Evolutionary conservation across 2,329 filamentous ascomycete species (phyloP), one percentile per base, ranked within the genome.

Genomic region (Fusarium nanum): DNA sequence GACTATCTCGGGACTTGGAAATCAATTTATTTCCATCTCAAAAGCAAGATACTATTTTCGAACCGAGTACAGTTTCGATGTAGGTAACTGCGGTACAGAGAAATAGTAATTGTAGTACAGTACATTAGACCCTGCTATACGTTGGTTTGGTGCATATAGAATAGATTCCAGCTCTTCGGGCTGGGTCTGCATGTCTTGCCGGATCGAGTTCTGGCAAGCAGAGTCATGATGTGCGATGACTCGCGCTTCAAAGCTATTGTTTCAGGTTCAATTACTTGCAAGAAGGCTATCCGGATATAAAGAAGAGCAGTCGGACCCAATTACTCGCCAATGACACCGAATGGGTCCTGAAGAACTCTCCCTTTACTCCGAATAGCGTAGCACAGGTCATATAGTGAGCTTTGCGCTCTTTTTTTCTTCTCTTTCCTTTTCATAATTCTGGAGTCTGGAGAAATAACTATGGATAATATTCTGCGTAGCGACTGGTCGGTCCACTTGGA

Each of bases 181-280:
- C 54, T 48, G 30, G 37, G 6, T 13, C 47, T 60, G 45, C 25
- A 41, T n/a, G 25, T 60, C 60, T 69, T 46, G 25, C 54, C 34
- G 45, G 54, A 54, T 68, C 47, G 64, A 57, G 46, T 23, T 64
- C 20, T 47, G 12, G 37, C 45, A 57, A 42, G n/a, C 22, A 32
- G 61, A 25, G n/a, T 57, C 59, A 50, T 55, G 25, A 41, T 12
- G 18, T 59, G 40, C 16, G 27, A n/a, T 50, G 45, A 27, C 41
- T 45, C 56, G 40, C 40, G 32, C 42, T 37, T 40, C 13, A 41
- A 34, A 28, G 40, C 62, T 49, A 45, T 49, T 41, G 47, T 67
- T 66, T 66, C 63, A 66, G 44, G 47, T 60, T 55, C 22, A 42
- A 20, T 47, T 30, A 20, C 46, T 45, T 27, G 16, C 34, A 55